Evolutionary conservation across 164 flowering plant species (phyloP), one percentile per base, ranked within the genome.

Genomic region (Liriodendron chinense): DNA sequence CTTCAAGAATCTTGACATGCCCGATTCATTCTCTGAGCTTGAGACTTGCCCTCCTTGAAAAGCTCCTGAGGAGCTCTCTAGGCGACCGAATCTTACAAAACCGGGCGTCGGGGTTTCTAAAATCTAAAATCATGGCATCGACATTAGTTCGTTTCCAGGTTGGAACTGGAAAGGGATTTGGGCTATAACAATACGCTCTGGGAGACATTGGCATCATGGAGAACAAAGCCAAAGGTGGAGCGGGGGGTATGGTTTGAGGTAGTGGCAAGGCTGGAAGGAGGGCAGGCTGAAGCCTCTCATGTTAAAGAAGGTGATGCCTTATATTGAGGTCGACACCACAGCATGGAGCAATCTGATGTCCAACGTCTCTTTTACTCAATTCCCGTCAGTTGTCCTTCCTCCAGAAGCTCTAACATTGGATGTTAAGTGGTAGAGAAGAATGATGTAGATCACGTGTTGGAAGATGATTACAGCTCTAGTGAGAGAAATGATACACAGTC

Each of bases 351-450:
- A 72, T 82, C 75, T 90, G 72, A 79, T 86, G 85, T 88, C 89
- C 28, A 93, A 93, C 78, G 78, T 90, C 14, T 93, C 97, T 28
- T 91, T 88, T 73, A 89, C 94, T 9, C 81, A 90, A 83, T 86
- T 88, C 24, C 84, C 91, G 7, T 83, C 96, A 16, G 47, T 81
- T 14, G 85, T 90, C 67, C 89, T 87, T 20, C 88, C 90, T 53
- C 83, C 90, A 0, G 92, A 91, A 77, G 81, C 94, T 71, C 76
- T 92, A 1, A 92, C 94, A 14, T 80, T 92, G 80, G 94, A 86
- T 78, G 90, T 92, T 23, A 88, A 86, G 79, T 91, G 92, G 97
- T 90, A 86, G 73, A 20, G 24, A 74, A 20, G 24, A 74, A 53
- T 18, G 16, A 10, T 12, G 13, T 53, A 53, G 18, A 53, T 13